Evolutionary conservation across 495 filamentous ascomycete genomes (phyloP).

Genomic region (Staphylotrichum tortipilum): DNA sequence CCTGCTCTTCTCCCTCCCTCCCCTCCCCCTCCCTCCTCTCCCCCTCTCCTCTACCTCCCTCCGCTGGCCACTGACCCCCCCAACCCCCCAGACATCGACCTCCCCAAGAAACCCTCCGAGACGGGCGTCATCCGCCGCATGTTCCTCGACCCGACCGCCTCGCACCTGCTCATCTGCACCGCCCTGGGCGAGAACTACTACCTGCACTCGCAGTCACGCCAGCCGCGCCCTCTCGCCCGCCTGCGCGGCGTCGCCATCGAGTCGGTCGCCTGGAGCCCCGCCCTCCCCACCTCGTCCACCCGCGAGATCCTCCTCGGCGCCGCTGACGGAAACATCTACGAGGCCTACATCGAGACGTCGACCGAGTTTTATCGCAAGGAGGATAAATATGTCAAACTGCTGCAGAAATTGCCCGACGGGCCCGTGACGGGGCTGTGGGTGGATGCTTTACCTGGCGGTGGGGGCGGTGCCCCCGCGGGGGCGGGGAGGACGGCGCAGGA

Average conservation of each 20-base stretch:
- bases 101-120: conserved; percentile 87
- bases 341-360: conserved; percentile 88
- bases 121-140: conserved; percentile 84
- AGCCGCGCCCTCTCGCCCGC: conserved; percentile 71
- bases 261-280: conserved; percentile 89
- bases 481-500: conserved; percentile 46
- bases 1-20: background rate
- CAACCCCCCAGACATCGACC: conserved; percentile 70
- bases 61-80: background rate
- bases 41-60: background rate
- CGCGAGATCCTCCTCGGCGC: conserved; percentile 91
- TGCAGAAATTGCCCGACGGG: conserved; percentile 72
- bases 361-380: conserved; percentile 91
- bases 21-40: background rate
- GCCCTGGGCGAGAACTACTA: conserved; percentile 94
- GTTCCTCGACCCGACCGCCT: conserved; percentile 95
- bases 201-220: conserved; percentile 86
- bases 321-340: conserved; percentile 87
- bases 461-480: background rate
- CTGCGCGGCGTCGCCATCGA: conserved; percentile 82
- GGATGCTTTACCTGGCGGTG: conserved; percentile 49
- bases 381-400: conserved; percentile 76
- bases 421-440: conserved; percentile 75
- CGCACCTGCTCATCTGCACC: conserved; percentile 85
- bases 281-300: conserved; percentile 89